A percentile compares a stretch with the other conserved stretches of the same genome.
These are phyloP conservation scores for Cladorrhinum sp. DNA, from an alignment of 2,329 filamentous ascomycete genomes.

Conservation along the genomic window DNA sequence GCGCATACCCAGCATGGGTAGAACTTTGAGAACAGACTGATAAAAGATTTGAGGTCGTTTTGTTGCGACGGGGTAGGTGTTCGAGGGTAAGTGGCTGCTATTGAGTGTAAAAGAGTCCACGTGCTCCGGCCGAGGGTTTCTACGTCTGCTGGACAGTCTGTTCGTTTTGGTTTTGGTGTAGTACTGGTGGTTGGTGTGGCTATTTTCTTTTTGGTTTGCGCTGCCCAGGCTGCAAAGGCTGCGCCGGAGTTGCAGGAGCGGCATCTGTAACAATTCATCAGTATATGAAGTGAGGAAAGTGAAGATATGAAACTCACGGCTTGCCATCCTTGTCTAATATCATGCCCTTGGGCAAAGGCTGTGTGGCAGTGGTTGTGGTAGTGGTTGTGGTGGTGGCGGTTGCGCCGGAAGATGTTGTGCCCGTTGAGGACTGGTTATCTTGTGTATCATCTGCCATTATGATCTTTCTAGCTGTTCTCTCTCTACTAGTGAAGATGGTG, in stretches of 20 bases:
- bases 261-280: conserved; percentile 50
- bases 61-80: conserved; percentile 67
- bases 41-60: conserved; percentile 71
- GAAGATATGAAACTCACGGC: conserved; percentile 57
- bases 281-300: conserved; percentile 6
- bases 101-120: conserved; percentile 91
- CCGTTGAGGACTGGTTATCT: conserved; percentile 27
- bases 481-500: background rate
- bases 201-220: conserved; percentile 44
- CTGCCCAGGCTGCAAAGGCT: conserved; percentile 59
- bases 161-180: conserved; percentile 15
- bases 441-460: conserved; percentile 40
- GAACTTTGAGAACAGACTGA: conserved; percentile 75
- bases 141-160: conserved; percentile 86
- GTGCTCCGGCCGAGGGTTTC: conserved; percentile 80
- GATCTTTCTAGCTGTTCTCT: conserved; percentile 6
- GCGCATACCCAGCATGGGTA: conserved; percentile 98
- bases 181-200: conserved; percentile 40
- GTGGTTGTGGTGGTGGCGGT: conserved; percentile 4
- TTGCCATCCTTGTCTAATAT: conserved; percentile 79
- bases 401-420: background rate
- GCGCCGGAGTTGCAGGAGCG: conserved; percentile 66
- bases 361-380: conserved; percentile 21
- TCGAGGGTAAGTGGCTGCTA: conserved; percentile 82
- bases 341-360: conserved; percentile 63